Evolutionary conservation across 805 yeast genomes (phyloP), one percentile per base, ranked within the genome.

Genomic region (Metschnikowia kunwiensis): DNA sequence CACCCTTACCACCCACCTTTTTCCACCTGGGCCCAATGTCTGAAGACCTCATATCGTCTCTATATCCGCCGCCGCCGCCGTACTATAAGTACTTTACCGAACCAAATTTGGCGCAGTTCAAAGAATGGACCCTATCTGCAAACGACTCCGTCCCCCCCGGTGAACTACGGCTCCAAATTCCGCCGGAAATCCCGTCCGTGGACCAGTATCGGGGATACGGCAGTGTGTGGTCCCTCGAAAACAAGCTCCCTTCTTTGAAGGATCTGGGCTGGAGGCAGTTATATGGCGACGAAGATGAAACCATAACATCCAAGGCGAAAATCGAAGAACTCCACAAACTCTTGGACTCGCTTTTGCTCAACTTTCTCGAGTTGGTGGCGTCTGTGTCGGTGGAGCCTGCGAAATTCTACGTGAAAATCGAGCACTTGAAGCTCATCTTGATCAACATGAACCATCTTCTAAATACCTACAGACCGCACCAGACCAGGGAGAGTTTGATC

Each of bases 41-140:
- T 1, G 68, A 58, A 27, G 69, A 68, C 33, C 49, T 67, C 37
- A 67, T 68, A 36, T 55, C 96, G 11, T 78, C 96, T 5, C 69
- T 91, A 27, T 93, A 86, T 49, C 98, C 98, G 2, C 94, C 95
- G 1, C 97, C 98, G 2, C 98, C 98, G 7, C 84, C 85, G 7
- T 86, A 77, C 54, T 75, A 78, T 47, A 76, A 78, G 54, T 77
- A 72, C 51, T 91, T 86, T 65, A 86, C 95, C 0, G 54, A 65
- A 3, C 85, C 77, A 41, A 87, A 88, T 53, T 47, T 76, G n/a
- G 64, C 58, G 14, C 71, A 68, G 51, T 62, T 73, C 19, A 55
- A 59, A 16, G 47, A 42, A 22, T 51, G 63, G 57, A 38, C 53
- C 16, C 13, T n/a, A 19, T 18, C 19, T n/a, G 35, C 26, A n/a